phyloP scores from a whole-genome alignment of 371 early-diverging fungal species.

The Rhizomucor miehei region DNA sequence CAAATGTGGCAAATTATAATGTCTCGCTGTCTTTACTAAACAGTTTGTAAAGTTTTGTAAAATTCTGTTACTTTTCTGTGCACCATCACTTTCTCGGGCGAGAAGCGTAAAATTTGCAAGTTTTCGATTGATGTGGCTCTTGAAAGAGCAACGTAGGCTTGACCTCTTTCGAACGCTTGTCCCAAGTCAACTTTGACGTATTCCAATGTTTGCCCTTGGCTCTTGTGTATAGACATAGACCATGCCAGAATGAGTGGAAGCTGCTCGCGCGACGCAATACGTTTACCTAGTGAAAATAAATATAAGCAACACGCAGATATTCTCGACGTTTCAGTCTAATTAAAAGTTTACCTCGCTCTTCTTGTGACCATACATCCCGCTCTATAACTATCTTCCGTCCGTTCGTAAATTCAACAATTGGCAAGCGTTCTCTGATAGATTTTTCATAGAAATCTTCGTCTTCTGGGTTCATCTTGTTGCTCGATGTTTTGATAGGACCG shows the following conservation, averaged over 20 bases:
- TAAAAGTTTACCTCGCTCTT: constrained; percentile 41
- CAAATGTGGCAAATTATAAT: constrained; percentile 21
- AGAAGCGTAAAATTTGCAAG: constrained; percentile 76
- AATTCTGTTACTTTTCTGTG: constrained; percentile 69
- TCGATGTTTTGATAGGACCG: too few species aligned
- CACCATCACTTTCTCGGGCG: constrained; percentile 59
- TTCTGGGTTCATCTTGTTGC: too few species aligned
- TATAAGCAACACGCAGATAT: not conserved
- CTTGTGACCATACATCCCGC: constrained; percentile 60
- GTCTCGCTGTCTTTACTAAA: constrained; percentile 1
- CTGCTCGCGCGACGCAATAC: constrained; percentile 39
- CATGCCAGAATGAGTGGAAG: constrained; percentile 68
- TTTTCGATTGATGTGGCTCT: constrained; percentile 65
- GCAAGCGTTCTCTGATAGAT: constrained; percentile 23
- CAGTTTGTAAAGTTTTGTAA: constrained; percentile 30
- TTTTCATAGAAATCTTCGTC: not conserved
- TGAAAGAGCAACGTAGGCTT: constrained; percentile 89
- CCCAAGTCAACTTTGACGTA: constrained; percentile 75
- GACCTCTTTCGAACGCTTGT: constrained; percentile 81
- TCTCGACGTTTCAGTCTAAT: not conserved
- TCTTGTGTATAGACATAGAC: constrained; percentile 82
- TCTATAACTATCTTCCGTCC: constrained; percentile 46
- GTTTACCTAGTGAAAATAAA: constrained; percentile 8
- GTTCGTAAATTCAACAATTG: constrained; percentile 56
- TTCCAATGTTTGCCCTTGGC: constrained; percentile 91